Conservation (phyloP, 345 rosid genomes). For the Tarenaya hassleriana region DNA sequence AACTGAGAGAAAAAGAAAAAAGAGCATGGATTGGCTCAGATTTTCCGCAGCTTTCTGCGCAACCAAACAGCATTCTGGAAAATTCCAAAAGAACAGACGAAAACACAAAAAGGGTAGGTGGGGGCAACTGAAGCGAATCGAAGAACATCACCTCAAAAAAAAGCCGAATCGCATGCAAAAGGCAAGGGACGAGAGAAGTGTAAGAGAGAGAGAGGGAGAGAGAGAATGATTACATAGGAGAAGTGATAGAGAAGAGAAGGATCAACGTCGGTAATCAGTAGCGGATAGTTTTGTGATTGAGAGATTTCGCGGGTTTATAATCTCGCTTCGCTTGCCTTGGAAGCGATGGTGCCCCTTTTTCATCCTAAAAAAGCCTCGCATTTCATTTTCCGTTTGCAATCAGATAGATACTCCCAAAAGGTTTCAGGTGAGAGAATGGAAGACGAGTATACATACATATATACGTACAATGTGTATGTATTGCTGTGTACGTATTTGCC, state of each 20-base stretch:
- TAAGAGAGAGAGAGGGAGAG: background rate
- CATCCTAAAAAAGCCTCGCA: conserved; percentile 6
- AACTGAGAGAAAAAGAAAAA: too few relatives aligned
- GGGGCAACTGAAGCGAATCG: conserved; percentile 29
- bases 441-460: conserved; percentile 25
- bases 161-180: background rate
- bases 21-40: background rate
- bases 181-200: conserved; percentile 2
- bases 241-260: background rate
- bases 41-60: conserved; percentile 18
- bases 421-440: conserved; percentile 23
- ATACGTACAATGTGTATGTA: conserved; percentile 15
- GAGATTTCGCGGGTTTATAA: too few relatives aligned
- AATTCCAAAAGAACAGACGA: background rate
- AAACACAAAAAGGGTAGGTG: background rate
- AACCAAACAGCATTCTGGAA: conserved; percentile 21
- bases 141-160: conserved; percentile 22
- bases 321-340: too few relatives aligned
- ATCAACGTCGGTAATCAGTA: background rate
- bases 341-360: conserved; percentile 20
- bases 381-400: conserved; percentile 23
- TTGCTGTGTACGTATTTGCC: background rate
- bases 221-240: background rate
- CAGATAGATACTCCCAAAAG: conserved; percentile 1
- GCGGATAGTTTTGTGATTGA: background rate